Base-by-base conservation (phyloP, 306 rosid species). In the Prunus mira region DNA sequence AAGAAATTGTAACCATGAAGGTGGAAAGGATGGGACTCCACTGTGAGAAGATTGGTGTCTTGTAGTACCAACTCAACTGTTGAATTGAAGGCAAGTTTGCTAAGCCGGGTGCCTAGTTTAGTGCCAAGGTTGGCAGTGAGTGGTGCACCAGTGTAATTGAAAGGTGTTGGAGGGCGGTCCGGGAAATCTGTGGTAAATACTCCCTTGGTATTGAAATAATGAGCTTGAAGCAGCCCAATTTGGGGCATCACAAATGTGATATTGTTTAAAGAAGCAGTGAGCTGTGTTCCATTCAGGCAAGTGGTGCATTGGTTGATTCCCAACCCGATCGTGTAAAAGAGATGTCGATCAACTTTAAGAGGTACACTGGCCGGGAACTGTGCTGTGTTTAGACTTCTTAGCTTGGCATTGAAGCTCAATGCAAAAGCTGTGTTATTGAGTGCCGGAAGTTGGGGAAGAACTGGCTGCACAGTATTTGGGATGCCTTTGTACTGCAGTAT, bases 1-100 rank as follows among this genome's bases (percentile, higher is more conserved):
- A 83, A 79, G 50, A 83, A 83, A 56, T 83, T 83, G 65, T 69
- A 79, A 28, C 83, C 86, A 43, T 83, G 86, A 47, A 83, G 77
- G 70, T 83, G 86, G 65, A 83, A 70, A 3, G 86, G 86, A 67
- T 83, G 83, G 1, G 86, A 83, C 69, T 83, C 86, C 32, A 75
- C 86, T 3, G 75, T 65, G 32, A 83, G 74, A 46, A 83, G 82
- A 65, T 82, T 82, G 18, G 85, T 82, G 62, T 78, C 76, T 27
- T 83, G 83, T 18, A 83, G 47, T 15, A 83, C 83, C 67, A 83
- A 52, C 60, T 79, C 86, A 5, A 83, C 78, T 18, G 75, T 83
- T 6, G 86, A 83, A 55, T 77, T 82, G 45, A 82, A 78, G 8
- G 78, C 75, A 14, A 83, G 65, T 78, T 79, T 83, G 76, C 78